Evolutionary conservation across 371 early-diverging fungal genomes (phyloP).

Genomic region (Mucor plumbeus): DNA sequence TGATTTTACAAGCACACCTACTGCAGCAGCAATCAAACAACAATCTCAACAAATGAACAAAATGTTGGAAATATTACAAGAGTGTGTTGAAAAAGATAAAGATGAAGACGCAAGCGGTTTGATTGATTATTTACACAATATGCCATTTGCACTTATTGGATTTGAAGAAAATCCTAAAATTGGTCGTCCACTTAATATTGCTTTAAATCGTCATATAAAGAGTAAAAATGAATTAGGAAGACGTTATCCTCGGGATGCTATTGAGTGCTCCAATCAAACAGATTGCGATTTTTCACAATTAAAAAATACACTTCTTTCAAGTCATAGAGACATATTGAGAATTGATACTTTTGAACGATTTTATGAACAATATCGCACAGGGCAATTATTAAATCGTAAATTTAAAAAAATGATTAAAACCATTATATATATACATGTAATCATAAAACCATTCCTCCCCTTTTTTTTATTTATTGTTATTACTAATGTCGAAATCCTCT

Average conservation of each 20-base stretch:
- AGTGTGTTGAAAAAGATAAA: slow-evolving; percentile 33
- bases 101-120: slow-evolving; percentile 43
- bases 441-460: neutral
- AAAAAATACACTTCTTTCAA: slow-evolving; percentile 53
- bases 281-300: slow-evolving; percentile 82
- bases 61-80: slow-evolving; percentile 34
- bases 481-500: slow-evolving; percentile 49
- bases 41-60: slow-evolving; percentile 25
- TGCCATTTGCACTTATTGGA: slow-evolving; percentile 80
- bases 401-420: slow-evolving; percentile 22
- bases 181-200: slow-evolving; percentile 35
- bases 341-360: slow-evolving; percentile 84
- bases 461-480: neutral
- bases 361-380: slow-evolving; percentile 90
- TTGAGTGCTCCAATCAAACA: slow-evolving; percentile 83
- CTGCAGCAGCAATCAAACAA: slow-evolving; percentile 21
- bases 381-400: slow-evolving; percentile 64
- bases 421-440: neutral
- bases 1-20: slow-evolving; percentile 42
- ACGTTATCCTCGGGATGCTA: slow-evolving; percentile 96
- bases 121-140: slow-evolving; percentile 40
- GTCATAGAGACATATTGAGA: slow-evolving; percentile 82
- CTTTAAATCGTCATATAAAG: neutral
- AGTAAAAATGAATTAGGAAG: slow-evolving; percentile 65
- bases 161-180: slow-evolving; percentile 60